phyloP scores from a whole-genome alignment of 169 alveolate species.

The Eimeria necatrix region DNA sequence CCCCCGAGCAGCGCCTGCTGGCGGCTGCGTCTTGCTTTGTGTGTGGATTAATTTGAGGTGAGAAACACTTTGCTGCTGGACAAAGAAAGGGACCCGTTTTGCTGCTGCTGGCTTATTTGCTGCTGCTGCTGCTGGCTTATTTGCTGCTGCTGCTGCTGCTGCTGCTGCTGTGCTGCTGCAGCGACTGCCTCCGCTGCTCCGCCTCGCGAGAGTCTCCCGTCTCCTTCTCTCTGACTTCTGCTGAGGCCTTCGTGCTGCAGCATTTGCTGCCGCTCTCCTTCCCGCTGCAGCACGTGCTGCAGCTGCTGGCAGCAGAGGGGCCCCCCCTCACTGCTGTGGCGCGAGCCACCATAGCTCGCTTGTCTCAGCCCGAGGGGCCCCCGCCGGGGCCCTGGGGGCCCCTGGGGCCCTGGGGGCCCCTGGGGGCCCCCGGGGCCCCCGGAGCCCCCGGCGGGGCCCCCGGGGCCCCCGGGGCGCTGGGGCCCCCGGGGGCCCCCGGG shows the following conservation, averaged over 20 bases:
- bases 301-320: background rate
- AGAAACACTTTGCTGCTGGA: background rate
- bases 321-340: conserved; percentile 2
- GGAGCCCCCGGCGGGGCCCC: background rate
- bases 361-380: background rate
- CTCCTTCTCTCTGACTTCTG: conserved; percentile 22
- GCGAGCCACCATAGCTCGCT: background rate
- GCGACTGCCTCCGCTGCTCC: conserved; percentile 23
- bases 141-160: no score
- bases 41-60: conserved; percentile 37
- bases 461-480: background rate
- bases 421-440: background rate
- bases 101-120: background rate
- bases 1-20: background rate
- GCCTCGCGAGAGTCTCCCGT: conserved; percentile 15
- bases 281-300: conserved; percentile 29
- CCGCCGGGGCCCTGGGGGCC: background rate
- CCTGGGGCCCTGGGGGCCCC: background rate
- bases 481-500: background rate
- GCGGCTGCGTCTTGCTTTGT: conserved; percentile 1
- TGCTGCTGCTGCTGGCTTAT: background rate
- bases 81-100: background rate
- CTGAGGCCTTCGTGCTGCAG: conserved; percentile 57
- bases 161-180: background rate
- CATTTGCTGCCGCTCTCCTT: conserved; percentile 54